Evolutionary conservation across 805 yeast genomes (phyloP).

Genomic region (Sugiyamaella chiloensis): DNA sequence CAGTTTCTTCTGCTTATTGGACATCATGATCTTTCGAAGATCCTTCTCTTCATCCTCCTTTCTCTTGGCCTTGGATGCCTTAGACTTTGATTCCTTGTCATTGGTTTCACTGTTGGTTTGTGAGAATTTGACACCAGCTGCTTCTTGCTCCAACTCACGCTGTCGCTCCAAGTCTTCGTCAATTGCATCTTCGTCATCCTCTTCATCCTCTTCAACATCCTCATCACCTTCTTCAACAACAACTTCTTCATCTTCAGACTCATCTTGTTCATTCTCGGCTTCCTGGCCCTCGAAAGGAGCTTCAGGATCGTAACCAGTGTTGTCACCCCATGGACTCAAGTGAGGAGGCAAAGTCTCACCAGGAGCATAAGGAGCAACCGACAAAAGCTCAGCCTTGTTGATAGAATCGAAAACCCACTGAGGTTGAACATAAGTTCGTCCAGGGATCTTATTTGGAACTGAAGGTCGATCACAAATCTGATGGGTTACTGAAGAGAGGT

Average conservation of each 20-base stretch:
- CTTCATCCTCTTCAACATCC: slow-evolving; percentile 50
- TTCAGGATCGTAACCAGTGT: slow-evolving; percentile 83
- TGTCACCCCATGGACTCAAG: slow-evolving; percentile 98
- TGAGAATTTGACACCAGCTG: slow-evolving; percentile 77
- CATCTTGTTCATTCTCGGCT: slow-evolving; percentile 51
- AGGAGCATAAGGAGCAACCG: slow-evolving; percentile 82
- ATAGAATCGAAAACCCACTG: slow-evolving; percentile 96
- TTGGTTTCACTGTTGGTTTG: slow-evolving; percentile 46
- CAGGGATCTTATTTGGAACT: slow-evolving; percentile 70
- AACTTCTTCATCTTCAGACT: slow-evolving; percentile 51
- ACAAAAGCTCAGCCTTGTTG: slow-evolving; percentile 69
- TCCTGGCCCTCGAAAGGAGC: slow-evolving; percentile 49
- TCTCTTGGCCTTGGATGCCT: slow-evolving; percentile 43
- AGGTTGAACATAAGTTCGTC: slow-evolving; percentile 93
- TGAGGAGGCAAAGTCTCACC: slow-evolving; percentile 97
- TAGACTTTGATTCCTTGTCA: slow-evolving; percentile 34
- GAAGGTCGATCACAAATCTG: slow-evolving; percentile 94
- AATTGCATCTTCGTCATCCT: slow-evolving; percentile 39
- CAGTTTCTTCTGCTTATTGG: slow-evolving; percentile 89
- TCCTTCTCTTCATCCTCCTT: slow-evolving; percentile 78
- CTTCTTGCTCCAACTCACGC: slow-evolving; percentile 87
- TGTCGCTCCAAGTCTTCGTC: slow-evolving; percentile 51
- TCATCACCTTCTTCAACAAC: slow-evolving; percentile 49
- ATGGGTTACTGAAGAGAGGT: slow-evolving; percentile 75
- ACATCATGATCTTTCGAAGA: slow-evolving; percentile 94